These are phyloP conservation scores for Termitomyces sp. DNA, from an alignment of 768 basidiomycete genomes.

Conservation along the genomic window DNA sequence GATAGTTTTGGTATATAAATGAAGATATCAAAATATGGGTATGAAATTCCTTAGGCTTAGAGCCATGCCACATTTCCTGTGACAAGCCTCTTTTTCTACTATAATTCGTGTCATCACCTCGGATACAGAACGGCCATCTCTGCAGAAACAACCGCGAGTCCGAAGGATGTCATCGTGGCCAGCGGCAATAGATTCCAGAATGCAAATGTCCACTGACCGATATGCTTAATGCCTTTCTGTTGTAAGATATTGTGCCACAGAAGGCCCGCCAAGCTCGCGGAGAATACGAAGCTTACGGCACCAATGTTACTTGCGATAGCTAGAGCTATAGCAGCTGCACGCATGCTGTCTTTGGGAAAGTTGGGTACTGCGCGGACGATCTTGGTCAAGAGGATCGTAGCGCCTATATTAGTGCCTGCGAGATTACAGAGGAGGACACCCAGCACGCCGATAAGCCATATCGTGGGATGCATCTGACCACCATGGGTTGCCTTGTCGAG, in stretches of 20 bases:
- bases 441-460: conserved; percentile 20
- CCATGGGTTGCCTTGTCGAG: conserved; percentile 15
- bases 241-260: conserved; percentile 75
- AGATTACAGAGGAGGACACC: conserved; percentile 22
- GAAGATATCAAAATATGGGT: background rate
- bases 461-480: conserved; percentile 16
- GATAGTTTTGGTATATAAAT: too few species aligned
- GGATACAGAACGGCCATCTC: conserved; percentile 66
- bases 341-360: conserved; percentile 31
- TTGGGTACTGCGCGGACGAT: conserved; percentile 53
- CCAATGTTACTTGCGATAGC: conserved; percentile 90
- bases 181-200: conserved; percentile 70
- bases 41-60: background rate
- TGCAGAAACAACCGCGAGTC: conserved; percentile 67
- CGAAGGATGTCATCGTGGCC: conserved; percentile 60
- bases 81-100: too few species aligned
- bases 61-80: background rate
- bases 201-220: conserved; percentile 64
- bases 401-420: conserved; percentile 23
- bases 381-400: conserved; percentile 75
- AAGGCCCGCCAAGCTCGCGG: conserved; percentile 87
- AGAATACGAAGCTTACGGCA: conserved; percentile 90
- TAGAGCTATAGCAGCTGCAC: conserved; percentile 67
- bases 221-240: conserved; percentile 61
- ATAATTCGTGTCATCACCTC: background rate